Evolutionary conservation across 306 rosid species (phyloP), one percentile per base, ranked within the genome.

Genomic region (Begonia masoniana): DNA sequence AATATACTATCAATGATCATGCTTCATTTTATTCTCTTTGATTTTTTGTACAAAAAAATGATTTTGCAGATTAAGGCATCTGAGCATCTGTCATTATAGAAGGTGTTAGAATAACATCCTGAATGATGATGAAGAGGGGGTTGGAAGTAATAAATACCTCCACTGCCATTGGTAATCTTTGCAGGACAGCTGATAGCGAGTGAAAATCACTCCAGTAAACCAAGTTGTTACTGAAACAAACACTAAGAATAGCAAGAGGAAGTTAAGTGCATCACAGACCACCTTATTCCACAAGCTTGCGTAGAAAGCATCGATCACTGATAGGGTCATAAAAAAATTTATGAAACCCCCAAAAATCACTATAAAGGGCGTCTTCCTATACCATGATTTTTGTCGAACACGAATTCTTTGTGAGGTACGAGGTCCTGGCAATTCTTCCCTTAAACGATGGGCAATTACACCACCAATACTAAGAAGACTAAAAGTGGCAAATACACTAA

Each of bases 241-340:
- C 13, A 50, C 3, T 58, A 64, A 70, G 13, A 53, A 43, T 3
- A 15, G 0, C 13, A 64, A 14, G 52, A 70, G 16, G 39, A 58
- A 35, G 43, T 9, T 0, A 55, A 70, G 51, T 36, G 71, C 61
- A 14, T 66, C 52, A 16, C 76, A 65, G 10, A 51, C 58, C 64
- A 65, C 61, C 54, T 26, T 31, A 43, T 55, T 43, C 68, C 68
- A 71, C 48, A 65, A 52, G 59, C 63, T 71, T 52, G 71, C 68
- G 15, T 56, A 60, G 47, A 65, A 51, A n/a, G 46, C 58, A 57
- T 71, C 71, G 68, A 71, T 60, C 14, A 36, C 11, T 4, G 4
- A 43, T 46, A 23, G 53, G 43, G 65, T 39, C 23, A 26, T 43
- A 16, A 10, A 3, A 31, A 66, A 54, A 9, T 59, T 51, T 56